Evolutionary conservation across 1,284 basidiomycete genomes (phyloP), one percentile per base, ranked within the genome.

Genomic region (Cutaneotrichosporon spelunceum): DNA sequence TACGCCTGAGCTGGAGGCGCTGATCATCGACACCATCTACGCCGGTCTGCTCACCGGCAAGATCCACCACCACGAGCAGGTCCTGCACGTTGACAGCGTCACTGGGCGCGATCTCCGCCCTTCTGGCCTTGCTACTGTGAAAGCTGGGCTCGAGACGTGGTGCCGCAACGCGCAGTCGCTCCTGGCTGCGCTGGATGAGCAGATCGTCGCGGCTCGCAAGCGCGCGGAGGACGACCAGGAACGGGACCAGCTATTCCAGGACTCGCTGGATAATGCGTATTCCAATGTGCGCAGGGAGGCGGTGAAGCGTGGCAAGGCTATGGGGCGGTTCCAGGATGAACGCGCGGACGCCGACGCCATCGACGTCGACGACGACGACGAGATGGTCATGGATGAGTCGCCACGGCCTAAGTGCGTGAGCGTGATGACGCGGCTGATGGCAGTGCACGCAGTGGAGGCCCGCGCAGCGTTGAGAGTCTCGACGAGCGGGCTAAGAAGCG

Each of bases 21-120:
- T 96, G 66, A 89, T 97, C 75, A 97, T 99, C 75, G 93, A 97
- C 70, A 87, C 88, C 10, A 91, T 97, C 74, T 98, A 97, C 76
- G 86, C 90, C 42, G 89, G 90, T 69, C 82, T 97, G 53, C 83
- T 98, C 44, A 85, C 86, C 49, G 94, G 91, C 13, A 93, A 91
- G 70, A 86, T 99, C 54, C 91, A 97, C 77, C 93, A 97, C 79
- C 90, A 90, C 71, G 84, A 88, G 67, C 84, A 86, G 63, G 86
- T 91, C 65, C 83, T 97, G 62, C 89, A 95, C 74, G 86, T 98
- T 30, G 90, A 95, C 75, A 91, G 90, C 72, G 91, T 89, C 0
- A 87, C 93, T 80, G 94, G 94, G 0, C 81, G 95, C 52, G 94
- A 98, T 78, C 80, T 97, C 19, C 83, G 86, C 60, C 85, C 86